Evolutionary conservation across 2,329 filamentous ascomycete species (phyloP).

Genomic region (Botryotinia calthae): DNA sequence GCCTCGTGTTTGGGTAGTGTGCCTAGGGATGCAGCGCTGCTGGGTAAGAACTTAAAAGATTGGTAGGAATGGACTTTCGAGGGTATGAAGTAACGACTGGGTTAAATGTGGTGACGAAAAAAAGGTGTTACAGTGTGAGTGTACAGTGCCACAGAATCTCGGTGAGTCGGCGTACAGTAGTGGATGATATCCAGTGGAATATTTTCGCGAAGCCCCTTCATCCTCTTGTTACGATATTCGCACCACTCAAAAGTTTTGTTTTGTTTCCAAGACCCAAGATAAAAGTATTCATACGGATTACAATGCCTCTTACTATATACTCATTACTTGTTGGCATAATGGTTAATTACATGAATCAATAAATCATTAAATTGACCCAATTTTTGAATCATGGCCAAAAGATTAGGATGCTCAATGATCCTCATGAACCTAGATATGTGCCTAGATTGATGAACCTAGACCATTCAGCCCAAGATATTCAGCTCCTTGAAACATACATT

Average conservation of each 20-base stretch:
- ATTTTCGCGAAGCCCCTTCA: constrained; percentile 1
- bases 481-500: constrained; percentile 11
- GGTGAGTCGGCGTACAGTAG: not conserved
- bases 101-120: not conserved
- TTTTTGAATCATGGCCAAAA: constrained; percentile 2
- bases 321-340: constrained; percentile 2
- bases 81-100: not conserved
- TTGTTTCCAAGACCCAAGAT: not conserved
- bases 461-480: constrained; percentile 10
- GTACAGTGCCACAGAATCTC: not conserved
- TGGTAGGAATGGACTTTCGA: not conserved
- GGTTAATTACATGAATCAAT: not conserved
- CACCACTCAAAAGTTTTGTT: not conserved
- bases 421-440: constrained; percentile 3
- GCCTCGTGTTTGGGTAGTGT: constrained; percentile 33
- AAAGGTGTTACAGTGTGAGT: not conserved
- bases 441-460: not conserved
- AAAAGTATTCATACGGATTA: not conserved
- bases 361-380: not conserved
- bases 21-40: not conserved
- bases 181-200: constrained; percentile 3
- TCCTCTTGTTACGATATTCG: constrained; percentile 9
- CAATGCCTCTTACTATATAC: not conserved
- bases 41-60: not conserved
- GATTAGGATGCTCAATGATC: constrained; percentile 17